Evolutionary conservation across 2,329 filamentous ascomycete genomes (phyloP).

Genomic region (Verticillium dahliae): DNA sequence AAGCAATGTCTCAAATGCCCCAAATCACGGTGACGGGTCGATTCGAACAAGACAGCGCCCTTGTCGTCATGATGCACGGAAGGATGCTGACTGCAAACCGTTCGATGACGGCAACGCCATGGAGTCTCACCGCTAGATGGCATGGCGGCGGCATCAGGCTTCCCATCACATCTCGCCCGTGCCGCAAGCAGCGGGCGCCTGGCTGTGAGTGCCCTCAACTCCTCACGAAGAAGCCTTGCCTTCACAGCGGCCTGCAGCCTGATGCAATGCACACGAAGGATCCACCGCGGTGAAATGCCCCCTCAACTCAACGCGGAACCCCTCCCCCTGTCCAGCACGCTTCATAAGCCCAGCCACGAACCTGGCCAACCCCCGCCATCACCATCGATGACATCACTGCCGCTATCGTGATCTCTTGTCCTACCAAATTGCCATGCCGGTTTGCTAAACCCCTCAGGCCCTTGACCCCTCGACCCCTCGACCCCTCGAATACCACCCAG

Average conservation of each 20-base stretch:
- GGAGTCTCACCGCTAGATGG: background rate
- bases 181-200: background rate
- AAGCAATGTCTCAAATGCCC: background rate
- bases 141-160: background rate
- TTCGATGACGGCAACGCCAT: background rate
- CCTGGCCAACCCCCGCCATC: background rate
- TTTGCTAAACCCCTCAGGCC: too few species aligned
- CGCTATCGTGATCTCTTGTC: slow-evolving; percentile 1
- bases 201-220: background rate
- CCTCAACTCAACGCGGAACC: background rate
- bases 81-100: background rate
- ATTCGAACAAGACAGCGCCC: background rate
- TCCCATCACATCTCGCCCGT: background rate
- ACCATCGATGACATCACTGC: background rate
- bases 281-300: background rate
- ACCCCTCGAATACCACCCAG: background rate
- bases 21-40: background rate
- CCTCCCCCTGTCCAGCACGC: background rate
- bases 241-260: background rate
- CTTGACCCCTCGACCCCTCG: background rate
- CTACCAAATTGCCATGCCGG: background rate
- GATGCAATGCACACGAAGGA: background rate
- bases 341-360: background rate
- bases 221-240: background rate
- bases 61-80: background rate